Evolutionary conservation across 148 eudicot species (phyloP).

Genomic region (Mesembryanthemum crystallinum): DNA sequence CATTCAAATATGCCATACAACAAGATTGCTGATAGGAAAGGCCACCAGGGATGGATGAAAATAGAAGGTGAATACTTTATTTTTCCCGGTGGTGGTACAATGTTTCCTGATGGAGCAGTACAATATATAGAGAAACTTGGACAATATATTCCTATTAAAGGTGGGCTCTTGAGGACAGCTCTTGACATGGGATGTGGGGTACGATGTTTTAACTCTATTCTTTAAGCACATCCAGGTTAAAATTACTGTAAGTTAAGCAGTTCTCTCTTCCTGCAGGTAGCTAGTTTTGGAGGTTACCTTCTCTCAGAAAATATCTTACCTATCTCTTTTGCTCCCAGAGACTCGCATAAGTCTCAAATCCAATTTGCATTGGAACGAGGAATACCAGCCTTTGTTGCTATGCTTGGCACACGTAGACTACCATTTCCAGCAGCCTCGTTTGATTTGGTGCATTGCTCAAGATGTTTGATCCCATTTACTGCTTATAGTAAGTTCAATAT

Average conservation of each 20-base stretch:
- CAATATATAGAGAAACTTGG: slow-evolving; percentile 92
- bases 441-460: slow-evolving; percentile 96
- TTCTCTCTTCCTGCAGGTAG: slow-evolving; percentile 57
- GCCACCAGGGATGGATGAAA: slow-evolving; percentile 99
- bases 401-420: slow-evolving; percentile 97
- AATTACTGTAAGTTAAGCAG: not conserved
- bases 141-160: slow-evolving; percentile 85
- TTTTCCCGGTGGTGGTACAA: slow-evolving; percentile 98
- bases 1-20: slow-evolving; percentile 91
- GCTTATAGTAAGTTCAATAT: slow-evolving; percentile 75
- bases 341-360: slow-evolving; percentile 96
- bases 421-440: slow-evolving; percentile 97
- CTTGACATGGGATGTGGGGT: slow-evolving; percentile 99
- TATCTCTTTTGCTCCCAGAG: slow-evolving; percentile 97
- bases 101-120: slow-evolving; percentile 93
- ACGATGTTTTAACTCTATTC: slow-evolving; percentile 27
- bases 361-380: slow-evolving; percentile 99
- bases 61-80: slow-evolving; percentile 80
- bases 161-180: slow-evolving; percentile 89
- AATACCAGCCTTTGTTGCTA: slow-evolving; percentile 90
- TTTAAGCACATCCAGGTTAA: not conserved
- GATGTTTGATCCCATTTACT: slow-evolving; percentile 95
- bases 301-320: slow-evolving; percentile 71
- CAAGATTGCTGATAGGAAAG: slow-evolving; percentile 96
- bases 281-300: slow-evolving; percentile 96